A percentile compares a stretch with the other conserved stretches of the same genome.
phyloP scores from a whole-genome alignment of 768 basidiomycete species.

The Leccinum uliginosum region DNA sequence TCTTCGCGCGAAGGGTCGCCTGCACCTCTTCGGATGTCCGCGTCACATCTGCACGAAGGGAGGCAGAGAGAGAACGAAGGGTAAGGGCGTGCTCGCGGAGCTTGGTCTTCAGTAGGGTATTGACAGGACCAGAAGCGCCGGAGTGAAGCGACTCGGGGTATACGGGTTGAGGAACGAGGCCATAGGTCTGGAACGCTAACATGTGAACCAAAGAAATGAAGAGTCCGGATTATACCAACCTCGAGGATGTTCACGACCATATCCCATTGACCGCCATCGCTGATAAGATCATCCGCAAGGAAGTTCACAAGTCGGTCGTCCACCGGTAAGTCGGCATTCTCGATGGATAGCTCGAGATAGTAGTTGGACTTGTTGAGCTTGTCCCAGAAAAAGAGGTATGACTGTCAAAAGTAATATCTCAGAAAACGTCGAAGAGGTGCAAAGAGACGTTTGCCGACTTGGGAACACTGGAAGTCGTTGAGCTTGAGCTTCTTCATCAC shows the following conservation, averaged over 20 bases:
- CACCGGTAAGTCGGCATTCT: constrained; percentile 73
- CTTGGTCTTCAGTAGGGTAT: constrained; percentile 81
- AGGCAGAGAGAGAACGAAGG: constrained; percentile 59
- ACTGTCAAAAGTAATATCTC: constrained; percentile 36
- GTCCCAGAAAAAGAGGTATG: constrained; percentile 95
- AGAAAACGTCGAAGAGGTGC: background rate
- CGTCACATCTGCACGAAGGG: constrained; percentile 43
- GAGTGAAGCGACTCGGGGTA: constrained; percentile 88
- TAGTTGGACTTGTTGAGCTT: constrained; percentile 90
- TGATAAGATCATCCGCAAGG: constrained; percentile 73
- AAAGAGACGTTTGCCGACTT: constrained; percentile 41
- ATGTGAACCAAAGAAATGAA: constrained; percentile 27
- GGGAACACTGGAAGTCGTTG: constrained; percentile 87
- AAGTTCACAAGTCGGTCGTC: constrained; percentile 81
- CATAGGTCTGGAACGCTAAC: constrained; percentile 53
- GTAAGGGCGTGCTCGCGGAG: constrained; percentile 87
- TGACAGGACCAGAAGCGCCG: constrained; percentile 65
- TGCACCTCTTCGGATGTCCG: constrained; percentile 46
- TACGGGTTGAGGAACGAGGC: constrained; percentile 76
- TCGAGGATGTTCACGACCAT: constrained; percentile 74
- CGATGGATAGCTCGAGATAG: constrained; percentile 83
- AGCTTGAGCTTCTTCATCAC: constrained; percentile 84
- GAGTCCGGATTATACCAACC: constrained; percentile 30
- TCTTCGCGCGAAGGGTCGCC: constrained; percentile 68
- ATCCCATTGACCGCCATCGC: constrained; percentile 94